Percentiles rank a stretch among this genome's conserved stretches.
Evolutionary conservation across 2,329 filamentous ascomycete genomes (phyloP).

Genomic region (Cladophialophora immunda): DNA sequence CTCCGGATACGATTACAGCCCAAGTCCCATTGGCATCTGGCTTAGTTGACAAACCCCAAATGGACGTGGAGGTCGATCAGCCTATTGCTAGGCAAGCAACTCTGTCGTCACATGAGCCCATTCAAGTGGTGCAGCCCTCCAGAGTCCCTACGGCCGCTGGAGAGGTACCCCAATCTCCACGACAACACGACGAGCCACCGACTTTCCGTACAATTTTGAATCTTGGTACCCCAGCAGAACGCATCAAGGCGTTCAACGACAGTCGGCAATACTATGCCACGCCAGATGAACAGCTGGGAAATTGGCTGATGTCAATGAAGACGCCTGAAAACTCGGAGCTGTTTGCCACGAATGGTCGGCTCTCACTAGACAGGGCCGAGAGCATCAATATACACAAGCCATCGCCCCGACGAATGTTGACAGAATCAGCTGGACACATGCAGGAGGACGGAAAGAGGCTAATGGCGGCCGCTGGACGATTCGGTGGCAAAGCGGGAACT

Average conservation of each 20-base stretch:
- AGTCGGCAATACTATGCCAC: constrained; percentile 74
- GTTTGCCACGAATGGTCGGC: constrained; percentile 46
- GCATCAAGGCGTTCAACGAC: constrained; percentile 77
- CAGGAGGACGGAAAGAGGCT: constrained; percentile 89
- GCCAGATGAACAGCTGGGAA: constrained; percentile 77
- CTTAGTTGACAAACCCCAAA: not conserved
- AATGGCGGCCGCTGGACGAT: constrained; percentile 79
- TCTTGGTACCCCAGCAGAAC: constrained; percentile 70
- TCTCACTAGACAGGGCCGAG: constrained; percentile 31
- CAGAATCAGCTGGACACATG: constrained; percentile 60
- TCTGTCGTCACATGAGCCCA: not conserved
- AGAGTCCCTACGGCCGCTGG: not conserved
- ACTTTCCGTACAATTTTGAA: constrained; percentile 81
- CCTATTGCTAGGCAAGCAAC: constrained; percentile 8
- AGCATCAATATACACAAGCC: constrained; percentile 22
- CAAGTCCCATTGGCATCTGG: constrained; percentile 7
- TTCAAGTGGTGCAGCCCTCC: not conserved
- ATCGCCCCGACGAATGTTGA: constrained; percentile 31
- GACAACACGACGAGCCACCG: constrained; percentile 9
- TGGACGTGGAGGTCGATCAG: not conserved
- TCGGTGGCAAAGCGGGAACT: constrained; percentile 74
- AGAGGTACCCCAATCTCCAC: constrained; percentile 6
- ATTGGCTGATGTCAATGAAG: constrained; percentile 59
- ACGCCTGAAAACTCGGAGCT: constrained; percentile 64
- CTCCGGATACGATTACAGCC: constrained; percentile 29